These are phyloP conservation scores for Terana coerulea DNA, from an alignment of 768 basidiomycete genomes.

Conservation along the genomic window DNA sequence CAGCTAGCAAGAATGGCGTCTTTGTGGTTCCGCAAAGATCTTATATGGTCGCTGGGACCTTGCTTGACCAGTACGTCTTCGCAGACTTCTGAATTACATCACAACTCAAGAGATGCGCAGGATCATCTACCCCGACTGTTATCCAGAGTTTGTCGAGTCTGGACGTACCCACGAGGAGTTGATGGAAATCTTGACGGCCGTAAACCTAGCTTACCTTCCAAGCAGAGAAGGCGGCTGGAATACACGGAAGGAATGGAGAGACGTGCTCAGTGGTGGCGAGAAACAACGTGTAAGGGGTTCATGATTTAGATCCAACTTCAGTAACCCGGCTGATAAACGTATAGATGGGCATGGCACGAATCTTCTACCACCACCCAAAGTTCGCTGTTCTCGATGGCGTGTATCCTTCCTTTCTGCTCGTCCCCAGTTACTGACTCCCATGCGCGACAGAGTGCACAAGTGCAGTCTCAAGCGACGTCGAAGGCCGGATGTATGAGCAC, in stretches of 20 bases:
- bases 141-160: slow-evolving; percentile 59
- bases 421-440: background rate
- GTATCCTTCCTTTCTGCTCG: slow-evolving; percentile 21
- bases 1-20: slow-evolving; percentile 48
- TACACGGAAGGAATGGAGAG: slow-evolving; percentile 93
- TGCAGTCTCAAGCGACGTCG: slow-evolving; percentile 94
- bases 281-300: slow-evolving; percentile 71
- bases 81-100: background rate
- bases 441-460: slow-evolving; percentile 76
- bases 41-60: slow-evolving; percentile 84
- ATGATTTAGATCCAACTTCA: background rate
- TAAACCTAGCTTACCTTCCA: slow-evolving; percentile 82
- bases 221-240: slow-evolving; percentile 86
- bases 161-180: slow-evolving; percentile 68
- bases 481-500: slow-evolving; percentile 93
- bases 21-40: slow-evolving; percentile 90
- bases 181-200: slow-evolving; percentile 72
- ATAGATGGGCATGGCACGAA: slow-evolving; percentile 89
- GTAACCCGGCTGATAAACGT: background rate
- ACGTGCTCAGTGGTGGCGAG: slow-evolving; percentile 94
- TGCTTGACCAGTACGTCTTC: slow-evolving; percentile 72
- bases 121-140: slow-evolving; percentile 89
- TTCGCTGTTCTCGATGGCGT: slow-evolving; percentile 85
- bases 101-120: slow-evolving; percentile 22
- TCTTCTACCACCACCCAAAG: slow-evolving; percentile 82